Evolutionary conservation across 306 rosid species (phyloP).

Genomic region (Glycine soja): DNA sequence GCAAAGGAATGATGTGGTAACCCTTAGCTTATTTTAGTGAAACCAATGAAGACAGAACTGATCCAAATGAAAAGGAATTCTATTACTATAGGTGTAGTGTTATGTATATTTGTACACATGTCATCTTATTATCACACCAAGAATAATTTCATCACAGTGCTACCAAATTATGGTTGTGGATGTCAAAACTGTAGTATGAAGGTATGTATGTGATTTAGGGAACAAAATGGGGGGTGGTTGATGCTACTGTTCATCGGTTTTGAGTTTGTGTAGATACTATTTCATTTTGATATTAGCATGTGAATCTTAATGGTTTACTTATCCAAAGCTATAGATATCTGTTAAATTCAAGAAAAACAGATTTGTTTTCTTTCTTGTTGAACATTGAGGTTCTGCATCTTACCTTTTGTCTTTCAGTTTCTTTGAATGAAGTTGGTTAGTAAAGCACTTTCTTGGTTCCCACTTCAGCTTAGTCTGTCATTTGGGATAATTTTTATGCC

Average conservation of each 20-base stretch:
- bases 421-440: conserved; percentile 7
- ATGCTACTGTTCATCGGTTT: neutral
- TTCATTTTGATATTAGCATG: conserved; percentile 16
- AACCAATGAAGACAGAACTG: neutral
- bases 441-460: conserved; percentile 20
- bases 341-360: no score
- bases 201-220: conserved; percentile 2
- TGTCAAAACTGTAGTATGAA: conserved; percentile 12
- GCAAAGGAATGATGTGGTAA: neutral
- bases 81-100: neutral
- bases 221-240: neutral
- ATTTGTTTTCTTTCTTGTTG: no score
- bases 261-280: conserved; percentile 12
- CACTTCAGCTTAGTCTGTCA: conserved; percentile 6
- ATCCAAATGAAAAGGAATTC: neutral
- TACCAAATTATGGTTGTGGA: conserved; percentile 31
- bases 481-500: conserved; percentile 15
- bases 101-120: neutral
- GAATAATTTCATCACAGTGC: neutral
- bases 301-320: neutral
- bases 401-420: neutral
- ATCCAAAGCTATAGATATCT: no score
- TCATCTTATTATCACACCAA: neutral
- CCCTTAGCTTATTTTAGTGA: neutral
- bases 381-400: neutral